A percentile compares a stretch with the other conserved stretches of the same genome.
Evolutionary conservation across 352 stramenopile species (phyloP).

Genomic region (Peronosclerospora sorghi): DNA sequence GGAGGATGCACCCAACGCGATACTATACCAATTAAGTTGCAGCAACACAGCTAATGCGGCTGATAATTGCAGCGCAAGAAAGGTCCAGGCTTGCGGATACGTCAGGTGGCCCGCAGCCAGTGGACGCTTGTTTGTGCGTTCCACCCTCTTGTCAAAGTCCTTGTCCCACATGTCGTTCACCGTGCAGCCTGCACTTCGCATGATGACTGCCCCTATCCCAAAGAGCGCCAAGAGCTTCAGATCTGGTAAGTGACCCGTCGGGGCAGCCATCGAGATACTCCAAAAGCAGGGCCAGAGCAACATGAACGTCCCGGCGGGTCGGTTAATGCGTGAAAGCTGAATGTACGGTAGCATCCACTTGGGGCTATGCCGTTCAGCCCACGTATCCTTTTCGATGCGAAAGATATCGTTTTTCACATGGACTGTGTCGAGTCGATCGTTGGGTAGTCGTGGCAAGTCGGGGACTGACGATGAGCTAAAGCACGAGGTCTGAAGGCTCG

Average conservation of each 20-base stretch:
- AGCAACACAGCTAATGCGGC: constrained; percentile 89
- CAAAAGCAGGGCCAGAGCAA: constrained; percentile 96
- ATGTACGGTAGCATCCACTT: constrained; percentile 80
- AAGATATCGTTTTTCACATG: constrained; percentile 29
- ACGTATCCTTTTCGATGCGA: constrained; percentile 77
- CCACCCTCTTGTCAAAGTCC: constrained; percentile 93
- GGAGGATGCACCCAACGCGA: constrained; percentile 86
- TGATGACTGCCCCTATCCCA: constrained; percentile 90
- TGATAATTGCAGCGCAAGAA: constrained; percentile 90
- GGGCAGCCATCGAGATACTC: constrained; percentile 92
- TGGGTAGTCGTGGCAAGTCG: not conserved
- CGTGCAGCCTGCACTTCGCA: constrained; percentile 95
- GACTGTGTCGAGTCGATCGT: too few relatives aligned
- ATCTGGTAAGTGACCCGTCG: constrained; percentile 68
- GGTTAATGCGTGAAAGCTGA: constrained; percentile 77
- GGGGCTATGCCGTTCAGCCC: constrained; percentile 65
- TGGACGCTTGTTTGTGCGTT: constrained; percentile 90
- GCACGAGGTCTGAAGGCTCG: constrained; percentile 5
- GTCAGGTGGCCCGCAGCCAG: constrained; percentile 88
- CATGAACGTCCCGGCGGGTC: constrained; percentile 88
- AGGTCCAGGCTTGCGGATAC: constrained; percentile 84
- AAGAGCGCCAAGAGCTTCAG: constrained; percentile 72
- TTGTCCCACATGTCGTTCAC: constrained; percentile 99
- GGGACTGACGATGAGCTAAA: constrained; percentile 8
- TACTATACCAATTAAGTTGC: constrained; percentile 92